phyloP scores from a whole-genome alignment of 2,329 filamentous ascomycete genomes.

The Aspergillus sp. region DNA sequence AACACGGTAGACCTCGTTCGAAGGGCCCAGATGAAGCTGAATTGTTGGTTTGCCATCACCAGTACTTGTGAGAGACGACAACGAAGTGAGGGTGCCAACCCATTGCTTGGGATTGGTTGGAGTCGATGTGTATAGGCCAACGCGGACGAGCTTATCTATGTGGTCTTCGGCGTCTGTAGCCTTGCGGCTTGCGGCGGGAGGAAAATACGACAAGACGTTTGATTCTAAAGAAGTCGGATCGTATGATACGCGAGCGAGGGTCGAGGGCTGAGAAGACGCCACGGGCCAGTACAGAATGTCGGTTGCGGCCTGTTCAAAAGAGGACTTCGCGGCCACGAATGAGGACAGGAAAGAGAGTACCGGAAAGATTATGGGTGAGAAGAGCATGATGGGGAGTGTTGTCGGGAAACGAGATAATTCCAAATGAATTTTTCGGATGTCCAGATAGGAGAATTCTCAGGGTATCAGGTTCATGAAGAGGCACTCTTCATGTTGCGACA shows the following conservation, averaged over 20 bases:
- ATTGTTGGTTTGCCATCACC: slow-evolving; percentile 24
- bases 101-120: slow-evolving; percentile 29
- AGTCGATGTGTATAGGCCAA: slow-evolving; percentile 44
- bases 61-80: slow-evolving; percentile 23
- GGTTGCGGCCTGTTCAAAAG: slow-evolving; percentile 15
- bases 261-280: slow-evolving; percentile 23
- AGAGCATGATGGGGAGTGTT: neutral
- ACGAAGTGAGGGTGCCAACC: slow-evolving; percentile 35
- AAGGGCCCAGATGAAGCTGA: slow-evolving; percentile 33
- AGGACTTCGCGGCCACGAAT: slow-evolving; percentile 9
- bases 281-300: slow-evolving; percentile 37
- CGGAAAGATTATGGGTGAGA: slow-evolving; percentile 4
- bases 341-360: slow-evolving; percentile 9
- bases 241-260: slow-evolving; percentile 37
- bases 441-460: neutral
- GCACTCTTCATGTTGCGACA: neutral
- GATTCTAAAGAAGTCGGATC: slow-evolving; percentile 31
- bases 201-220: slow-evolving; percentile 33
- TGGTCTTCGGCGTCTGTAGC: slow-evolving; percentile 8
- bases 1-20: slow-evolving; percentile 34
- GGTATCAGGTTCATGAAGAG: neutral
- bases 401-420: neutral
- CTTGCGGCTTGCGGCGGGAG: slow-evolving; percentile 17
- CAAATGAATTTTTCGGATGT: no score
- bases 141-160: slow-evolving; percentile 46